Conservation (phyloP, 805 yeast species). For the Saccharomycopsis sp. region DNA sequence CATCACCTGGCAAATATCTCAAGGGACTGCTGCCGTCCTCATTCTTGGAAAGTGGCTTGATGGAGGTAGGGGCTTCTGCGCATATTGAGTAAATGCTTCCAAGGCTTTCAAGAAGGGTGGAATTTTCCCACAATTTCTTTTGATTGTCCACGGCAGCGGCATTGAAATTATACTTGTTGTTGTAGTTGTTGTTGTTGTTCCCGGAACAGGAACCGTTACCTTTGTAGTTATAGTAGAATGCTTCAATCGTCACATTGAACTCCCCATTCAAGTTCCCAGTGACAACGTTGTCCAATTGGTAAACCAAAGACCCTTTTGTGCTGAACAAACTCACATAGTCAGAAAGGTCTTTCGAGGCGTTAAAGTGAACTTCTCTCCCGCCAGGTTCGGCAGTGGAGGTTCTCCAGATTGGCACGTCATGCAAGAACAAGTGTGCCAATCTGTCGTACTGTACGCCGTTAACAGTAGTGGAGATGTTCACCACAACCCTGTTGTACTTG, state of each 20-base stretch:
- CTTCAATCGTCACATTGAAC: slow-evolving; percentile 44
- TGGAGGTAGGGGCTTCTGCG: slow-evolving; percentile 31
- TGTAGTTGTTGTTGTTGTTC: too few species aligned
- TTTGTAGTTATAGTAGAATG: slow-evolving; percentile 36
- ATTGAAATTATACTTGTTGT: too few species aligned
- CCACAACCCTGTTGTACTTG: slow-evolving; percentile 42
- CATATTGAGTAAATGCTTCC: slow-evolving; percentile 10
- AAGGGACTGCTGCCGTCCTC: slow-evolving; percentile 32
- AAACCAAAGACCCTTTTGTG: slow-evolving; percentile 33
- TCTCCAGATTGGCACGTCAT: slow-evolving; percentile 69
- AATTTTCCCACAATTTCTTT: too few species aligned
- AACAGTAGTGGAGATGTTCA: slow-evolving; percentile 44
- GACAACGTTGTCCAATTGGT: slow-evolving; percentile 59
- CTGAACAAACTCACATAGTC: slow-evolving; percentile 42
- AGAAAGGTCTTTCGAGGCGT: slow-evolving; percentile 59
- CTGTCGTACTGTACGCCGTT: slow-evolving; percentile 59
- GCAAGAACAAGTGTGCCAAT: slow-evolving; percentile 51
- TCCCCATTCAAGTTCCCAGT: slow-evolving; percentile 49
- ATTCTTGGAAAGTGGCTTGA: slow-evolving; percentile 32
- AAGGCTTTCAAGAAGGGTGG: not conserved
- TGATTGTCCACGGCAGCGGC: too few species aligned
- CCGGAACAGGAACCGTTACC: too few species aligned
- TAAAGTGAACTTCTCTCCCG: slow-evolving; percentile 37
- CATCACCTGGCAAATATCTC: slow-evolving; percentile 36
- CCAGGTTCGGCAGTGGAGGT: slow-evolving; percentile 79